Conservation (phyloP, 2,329 filamentous ascomycete genomes). For the Cryphonectria nitschkei region DNA sequence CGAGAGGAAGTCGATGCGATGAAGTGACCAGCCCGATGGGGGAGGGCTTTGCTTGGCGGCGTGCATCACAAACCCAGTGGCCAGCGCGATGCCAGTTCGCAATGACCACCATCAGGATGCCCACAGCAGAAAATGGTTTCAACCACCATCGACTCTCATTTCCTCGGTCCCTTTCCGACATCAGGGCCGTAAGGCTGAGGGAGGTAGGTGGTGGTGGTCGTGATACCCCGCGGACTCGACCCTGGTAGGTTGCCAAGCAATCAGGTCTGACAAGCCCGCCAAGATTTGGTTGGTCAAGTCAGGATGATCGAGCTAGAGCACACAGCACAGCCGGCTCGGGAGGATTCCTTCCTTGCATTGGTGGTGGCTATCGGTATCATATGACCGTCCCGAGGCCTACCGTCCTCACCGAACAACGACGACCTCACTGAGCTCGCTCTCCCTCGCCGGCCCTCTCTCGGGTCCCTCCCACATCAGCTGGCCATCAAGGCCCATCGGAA, state of each 20-base stretch:
- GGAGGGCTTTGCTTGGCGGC: neutral
- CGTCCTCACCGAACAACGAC: conserved; percentile 44
- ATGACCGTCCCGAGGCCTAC: neutral
- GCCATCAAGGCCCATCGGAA: conserved; percentile 26
- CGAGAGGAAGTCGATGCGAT: neutral
- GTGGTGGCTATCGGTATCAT: neutral
- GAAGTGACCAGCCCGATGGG: neutral
- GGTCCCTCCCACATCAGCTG: conserved; percentile 42
- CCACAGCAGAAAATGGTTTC: neutral
- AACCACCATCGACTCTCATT: neutral
- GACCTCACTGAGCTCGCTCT: conserved; percentile 52
- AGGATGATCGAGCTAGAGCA: neutral
- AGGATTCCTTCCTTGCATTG: neutral
- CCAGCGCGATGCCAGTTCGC: neutral
- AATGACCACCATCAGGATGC: neutral
- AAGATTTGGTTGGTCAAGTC: neutral
- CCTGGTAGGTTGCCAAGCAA: neutral
- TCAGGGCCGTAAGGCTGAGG: neutral
- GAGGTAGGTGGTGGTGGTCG: conserved; percentile 4
- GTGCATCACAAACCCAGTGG: neutral
- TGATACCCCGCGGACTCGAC: neutral
- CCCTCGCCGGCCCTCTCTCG: conserved; percentile 38
- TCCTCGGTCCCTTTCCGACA: neutral
- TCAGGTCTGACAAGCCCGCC: neutral
- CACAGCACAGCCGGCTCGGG: neutral